Evolutionary conservation across 2,329 filamentous ascomycete species (phyloP), one percentile per base, ranked within the genome.

Genomic region (Fusarium fracticaudum): DNA sequence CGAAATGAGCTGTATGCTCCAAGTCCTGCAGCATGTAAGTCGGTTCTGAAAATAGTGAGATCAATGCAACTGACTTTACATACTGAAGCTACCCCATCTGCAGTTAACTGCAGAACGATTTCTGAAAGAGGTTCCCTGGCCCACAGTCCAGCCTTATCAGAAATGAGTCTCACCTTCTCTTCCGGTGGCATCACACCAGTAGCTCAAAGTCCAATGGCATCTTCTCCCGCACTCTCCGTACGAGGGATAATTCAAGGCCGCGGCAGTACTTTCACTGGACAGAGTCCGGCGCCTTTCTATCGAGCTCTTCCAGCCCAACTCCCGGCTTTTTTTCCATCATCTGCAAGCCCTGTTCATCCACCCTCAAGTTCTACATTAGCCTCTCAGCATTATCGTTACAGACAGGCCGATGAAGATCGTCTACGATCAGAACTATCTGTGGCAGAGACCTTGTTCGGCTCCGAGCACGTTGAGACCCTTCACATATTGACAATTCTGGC

Each of bases 401-500:
- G 0, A 17, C 45, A 67, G 37, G 29, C 0, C 6, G 18, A 33
- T 0, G 65, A 60, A 41, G 45, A 53, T 18, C 29, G 8, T 18
- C 6, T 41, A 1, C 29, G n/a, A 26, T 12, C 38, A 35, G 14
- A 15, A 3, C 9, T 67, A 10, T 53, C 2, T 9, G 8, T 13
- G 1, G 22, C 62, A 33, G 62, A 67, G 2, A 3, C 3, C 1
- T 14, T 9, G 2, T 20, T 31, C 22, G 62, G 64, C 6, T 2
- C 7, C 13, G 10, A 7, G 2, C 10, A 47, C 17, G 3, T 9
- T 6, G 6, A 13, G 5, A 51, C 45, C n/a, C 3, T 37, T 1
- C 0, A 0, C 1, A 17, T 51, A 24, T 13, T 31, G 15, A 0
- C 1, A 2, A 1, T 12, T 0, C 9, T 67, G 0, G 3, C 13